Evolutionary conservation across 2,329 filamentous ascomycete species (phyloP).

Genomic region (Ceratocystis eucalypticola): DNA sequence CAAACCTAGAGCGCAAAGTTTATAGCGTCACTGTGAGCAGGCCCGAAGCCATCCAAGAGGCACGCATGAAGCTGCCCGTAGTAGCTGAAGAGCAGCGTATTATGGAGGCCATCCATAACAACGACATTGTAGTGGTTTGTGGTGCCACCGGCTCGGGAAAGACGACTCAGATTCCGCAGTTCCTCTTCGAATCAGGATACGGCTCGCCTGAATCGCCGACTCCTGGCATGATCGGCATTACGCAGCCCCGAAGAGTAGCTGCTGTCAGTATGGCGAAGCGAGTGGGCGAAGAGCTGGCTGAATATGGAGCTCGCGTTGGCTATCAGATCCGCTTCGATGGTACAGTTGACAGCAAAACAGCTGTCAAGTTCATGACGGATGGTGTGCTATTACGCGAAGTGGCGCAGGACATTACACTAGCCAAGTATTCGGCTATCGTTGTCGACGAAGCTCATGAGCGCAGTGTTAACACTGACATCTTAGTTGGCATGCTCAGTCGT

Average conservation of each 20-base stretch:
- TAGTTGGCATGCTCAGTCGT: slow-evolving; percentile 93
- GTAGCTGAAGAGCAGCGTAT: slow-evolving; percentile 93
- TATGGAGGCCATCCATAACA: slow-evolving; percentile 93
- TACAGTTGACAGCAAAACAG: slow-evolving; percentile 63
- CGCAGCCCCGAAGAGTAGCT: slow-evolving; percentile 85
- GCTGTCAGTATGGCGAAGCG: slow-evolving; percentile 94
- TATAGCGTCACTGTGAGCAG: slow-evolving; percentile 62
- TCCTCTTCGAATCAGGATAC: slow-evolving; percentile 87
- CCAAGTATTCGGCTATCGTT: slow-evolving; percentile 83
- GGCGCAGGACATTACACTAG: slow-evolving; percentile 72
- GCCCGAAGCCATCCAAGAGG: slow-evolving; percentile 58
- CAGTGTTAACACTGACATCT: slow-evolving; percentile 92
- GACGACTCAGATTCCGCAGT: slow-evolving; percentile 94
- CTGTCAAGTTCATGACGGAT: slow-evolving; percentile 98
- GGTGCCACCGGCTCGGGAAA: slow-evolving; percentile 95
- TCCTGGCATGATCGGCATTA: slow-evolving; percentile 86
- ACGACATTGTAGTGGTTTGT: slow-evolving; percentile 80
- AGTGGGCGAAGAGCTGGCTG: slow-evolving; percentile 71
- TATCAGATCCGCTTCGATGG: slow-evolving; percentile 95
- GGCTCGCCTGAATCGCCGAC: slow-evolving; percentile 65
- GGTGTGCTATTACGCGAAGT: slow-evolving; percentile 89
- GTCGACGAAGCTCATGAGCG: slow-evolving; percentile 96
- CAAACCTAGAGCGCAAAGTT: slow-evolving; percentile 52
- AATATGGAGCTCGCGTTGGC: slow-evolving; percentile 62
- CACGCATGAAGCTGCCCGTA: slow-evolving; percentile 69